Percentiles rank a stretch among this genome's conserved stretches.
These are phyloP conservation scores for Graphilbum sp. DNA, from an alignment of 2,329 filamentous ascomycete genomes.

Conservation along the genomic window DNA sequence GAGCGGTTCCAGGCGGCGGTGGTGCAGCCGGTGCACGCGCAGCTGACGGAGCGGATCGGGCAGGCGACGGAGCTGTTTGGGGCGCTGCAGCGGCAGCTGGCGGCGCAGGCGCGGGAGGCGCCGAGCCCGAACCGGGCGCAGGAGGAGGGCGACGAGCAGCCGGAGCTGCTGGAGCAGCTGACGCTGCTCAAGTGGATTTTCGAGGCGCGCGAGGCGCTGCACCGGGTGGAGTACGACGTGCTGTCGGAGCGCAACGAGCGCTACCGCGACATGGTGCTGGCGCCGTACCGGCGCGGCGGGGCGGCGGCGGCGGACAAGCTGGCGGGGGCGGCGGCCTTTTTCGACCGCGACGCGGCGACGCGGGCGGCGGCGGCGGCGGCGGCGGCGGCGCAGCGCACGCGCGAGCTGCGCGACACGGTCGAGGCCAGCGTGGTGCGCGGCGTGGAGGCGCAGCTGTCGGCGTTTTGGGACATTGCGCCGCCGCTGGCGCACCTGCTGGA, in stretches of 20 bases:
- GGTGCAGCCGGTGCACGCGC: conserved; percentile 66
- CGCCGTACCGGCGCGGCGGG: conserved; percentile 59
- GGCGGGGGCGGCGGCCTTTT: conserved; percentile 64
- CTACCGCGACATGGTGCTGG: conserved; percentile 69
- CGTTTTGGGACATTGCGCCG: conserved; percentile 96
- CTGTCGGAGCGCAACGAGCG: conserved; percentile 72
- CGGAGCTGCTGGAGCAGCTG: conserved; percentile 84
- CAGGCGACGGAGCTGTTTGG: conserved; percentile 65
- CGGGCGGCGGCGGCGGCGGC: conserved; percentile 55
- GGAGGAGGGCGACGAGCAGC: conserved; percentile 88
- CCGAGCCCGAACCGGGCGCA: conserved; percentile 68
- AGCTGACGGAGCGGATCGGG: conserved; percentile 60
- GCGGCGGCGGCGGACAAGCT: conserved; percentile 45
- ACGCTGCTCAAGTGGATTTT: conserved; percentile 96
- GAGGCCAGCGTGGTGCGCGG: conserved; percentile 75
- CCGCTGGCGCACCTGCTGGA: conserved; percentile 63
- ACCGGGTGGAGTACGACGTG: conserved; percentile 73
- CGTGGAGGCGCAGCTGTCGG: conserved; percentile 79
- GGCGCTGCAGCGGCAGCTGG: conserved; percentile 54
- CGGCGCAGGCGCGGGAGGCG: conserved; percentile 51
- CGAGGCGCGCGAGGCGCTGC: conserved; percentile 74
- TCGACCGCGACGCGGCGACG: conserved; percentile 58
- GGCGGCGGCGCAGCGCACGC: conserved; percentile 55
- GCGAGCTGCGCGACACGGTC: conserved; percentile 62
- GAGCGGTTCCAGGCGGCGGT: conserved; percentile 72